Evolutionary conservation across 768 basidiomycete genomes (phyloP), one percentile per base, ranked within the genome.

Genomic region (Lactarius akahatsu): DNA sequence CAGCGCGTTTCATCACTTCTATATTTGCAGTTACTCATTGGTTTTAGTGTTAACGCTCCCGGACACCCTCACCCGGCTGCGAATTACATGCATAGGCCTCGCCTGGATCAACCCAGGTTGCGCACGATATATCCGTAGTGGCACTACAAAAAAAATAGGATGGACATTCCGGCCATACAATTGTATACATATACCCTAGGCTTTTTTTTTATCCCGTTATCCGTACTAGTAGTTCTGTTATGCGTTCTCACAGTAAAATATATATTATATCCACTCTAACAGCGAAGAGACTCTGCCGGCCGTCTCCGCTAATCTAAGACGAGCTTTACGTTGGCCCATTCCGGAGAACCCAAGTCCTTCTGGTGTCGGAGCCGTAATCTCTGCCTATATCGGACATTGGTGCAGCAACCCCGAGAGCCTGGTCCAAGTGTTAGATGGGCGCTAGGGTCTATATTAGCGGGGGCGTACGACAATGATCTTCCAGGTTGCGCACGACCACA

Each of bases 401-500:
- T 75, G 72, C 85, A 88, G 68, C 87, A 86, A 20, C 80, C 82
- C 47, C 75, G 76, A 43, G 73, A 69, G 56, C 79, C 84, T 85
- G 69, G n/a, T 23, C n/a, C 40, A 23, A 41, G 65, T 34, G 59
- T 57, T 54, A 66, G 63, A 61, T 18, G 26, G 32, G 16, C 45
- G 36, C 28, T 32, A 23, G 11, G 1, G 15, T 41, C 16, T n/a
- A 15, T 41, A 43, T 52, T 8, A 23, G 13, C n/a, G 36, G 55
- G 43, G 4, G 80, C 85, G 76, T 72, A 87, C 86, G 78, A 70
- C 86, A 87, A 71, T 82, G 82, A 72, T 87, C 84, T 9, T 79
- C 79, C 34, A 59, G 54, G 11, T 77, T 70, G 45, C 75, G 73
- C 61, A 81, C 75, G 55, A 81, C 75, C 13, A 87, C 75, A 58